Percentiles rank a stretch among this genome's conserved stretches.
These are phyloP conservation scores for Solanum arcanum DNA, from an alignment of 257 asterid genomes.

Conservation along the genomic window DNA sequence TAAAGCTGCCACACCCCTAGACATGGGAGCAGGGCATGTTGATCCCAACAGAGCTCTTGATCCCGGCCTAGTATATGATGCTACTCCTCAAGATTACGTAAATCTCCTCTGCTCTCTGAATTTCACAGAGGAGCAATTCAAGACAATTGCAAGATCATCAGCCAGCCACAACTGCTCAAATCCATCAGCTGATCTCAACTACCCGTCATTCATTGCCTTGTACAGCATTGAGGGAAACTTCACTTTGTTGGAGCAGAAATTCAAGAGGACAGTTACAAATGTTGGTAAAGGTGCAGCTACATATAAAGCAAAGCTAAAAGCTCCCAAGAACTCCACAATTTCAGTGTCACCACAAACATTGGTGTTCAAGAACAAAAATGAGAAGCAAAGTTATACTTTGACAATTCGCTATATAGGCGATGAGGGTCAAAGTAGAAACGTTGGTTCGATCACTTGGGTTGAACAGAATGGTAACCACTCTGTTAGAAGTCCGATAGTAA, in stretches of 20 bases:
- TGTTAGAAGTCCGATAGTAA: conserved; percentile 41
- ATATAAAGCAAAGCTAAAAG: background rate
- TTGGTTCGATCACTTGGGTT: conserved; percentile 39
- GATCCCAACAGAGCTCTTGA: conserved; percentile 16
- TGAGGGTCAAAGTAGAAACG: background rate
- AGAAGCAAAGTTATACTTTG: conserved; percentile 4
- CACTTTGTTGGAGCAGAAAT: background rate
- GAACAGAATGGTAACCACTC: conserved; percentile 21
- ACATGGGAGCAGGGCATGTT: conserved; percentile 14
- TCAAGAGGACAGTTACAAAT: conserved; percentile 10
- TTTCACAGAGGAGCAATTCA: conserved; percentile 2
- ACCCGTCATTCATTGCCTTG: conserved; percentile 8
- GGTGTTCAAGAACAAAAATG: conserved; percentile 4
- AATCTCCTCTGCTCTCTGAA: conserved; percentile 18
- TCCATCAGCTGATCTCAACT: conserved; percentile 8
- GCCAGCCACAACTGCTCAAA: conserved; percentile 3
- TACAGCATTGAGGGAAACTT: background rate
- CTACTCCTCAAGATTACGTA: conserved; percentile 6
- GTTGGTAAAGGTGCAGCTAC: conserved; percentile 7
- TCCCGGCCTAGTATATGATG: conserved; percentile 15
- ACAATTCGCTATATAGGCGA: background rate
- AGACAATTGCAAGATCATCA: conserved; percentile 1
- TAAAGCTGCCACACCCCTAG: conserved; percentile 2
- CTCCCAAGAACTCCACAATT: background rate
- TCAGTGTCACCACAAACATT: conserved; percentile 9